Conservation (phyloP, 1,284 basidiomycete species). For the Boletellus deceptivus region DNA sequence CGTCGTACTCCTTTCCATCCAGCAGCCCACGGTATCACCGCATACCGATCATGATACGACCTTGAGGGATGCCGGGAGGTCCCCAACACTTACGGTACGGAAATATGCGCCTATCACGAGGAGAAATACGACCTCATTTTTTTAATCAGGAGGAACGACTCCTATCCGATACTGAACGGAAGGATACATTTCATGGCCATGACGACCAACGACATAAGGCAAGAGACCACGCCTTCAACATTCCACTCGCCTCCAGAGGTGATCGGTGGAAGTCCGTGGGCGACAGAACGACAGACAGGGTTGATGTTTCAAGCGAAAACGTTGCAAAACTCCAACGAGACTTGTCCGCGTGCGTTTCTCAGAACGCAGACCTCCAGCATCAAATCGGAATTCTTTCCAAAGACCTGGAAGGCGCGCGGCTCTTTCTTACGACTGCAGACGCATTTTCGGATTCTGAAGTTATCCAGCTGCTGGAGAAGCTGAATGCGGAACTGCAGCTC, state of each 20-base stretch:
- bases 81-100: constrained; percentile 6
- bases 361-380: constrained; percentile 5
- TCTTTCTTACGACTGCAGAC: constrained; percentile 8
- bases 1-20: not conserved
- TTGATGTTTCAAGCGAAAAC: not conserved
- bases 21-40: not conserved
- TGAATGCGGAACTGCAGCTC: constrained; percentile 15
- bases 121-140: not conserved
- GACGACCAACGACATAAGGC: not conserved
- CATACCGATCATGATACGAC: not conserved
- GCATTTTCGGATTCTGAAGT: constrained; percentile 15
- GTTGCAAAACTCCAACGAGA: constrained; percentile 8
- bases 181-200: not conserved
- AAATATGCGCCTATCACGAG: not conserved
- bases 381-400: constrained; percentile 9
- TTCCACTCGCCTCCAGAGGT: no score
- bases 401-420: constrained; percentile 8
- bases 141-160: not conserved
- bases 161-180: not conserved
- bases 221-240: not conserved
- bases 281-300: not conserved
- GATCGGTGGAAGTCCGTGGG: not conserved
- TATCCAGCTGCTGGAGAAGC: not conserved
- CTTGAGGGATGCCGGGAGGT: constrained; percentile 36
- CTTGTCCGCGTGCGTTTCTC: constrained; percentile 1